Base-by-base conservation (phyloP, 768 basidiomycete genomes). In the Pleurotus eryngii region DNA sequence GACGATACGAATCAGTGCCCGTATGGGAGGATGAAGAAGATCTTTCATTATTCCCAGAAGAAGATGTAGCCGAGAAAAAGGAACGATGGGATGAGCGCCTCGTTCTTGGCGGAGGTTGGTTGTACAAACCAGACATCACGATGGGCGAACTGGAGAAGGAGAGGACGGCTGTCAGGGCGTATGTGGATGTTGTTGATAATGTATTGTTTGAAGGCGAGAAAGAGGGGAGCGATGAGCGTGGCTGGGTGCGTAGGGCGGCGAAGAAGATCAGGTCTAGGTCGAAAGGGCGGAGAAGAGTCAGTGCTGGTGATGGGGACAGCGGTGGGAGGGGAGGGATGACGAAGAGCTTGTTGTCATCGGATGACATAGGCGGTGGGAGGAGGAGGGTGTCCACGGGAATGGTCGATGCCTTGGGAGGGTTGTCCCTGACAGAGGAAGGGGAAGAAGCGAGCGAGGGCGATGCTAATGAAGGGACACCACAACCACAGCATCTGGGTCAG, bases 61-160 rank as follows among this genome's bases (percentile, higher is more conserved):
- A 24, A 35, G 71, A 79, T 45, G 77, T 76, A 59, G 80, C 81
- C 59, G 81, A 84, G 64, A 86, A 85, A 68, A 78, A 80, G 40
- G 87, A 90, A 60, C 74, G 78, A 15, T 94, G 92, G 92, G 92
- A 93, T 64, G 88, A 92, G 65, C 76, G 84, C 37, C 78, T 94
- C 9, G 85, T 92, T 0, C 75, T 93, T 11, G 88, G 89, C 22
- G 86, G 86, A 26, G 92, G 92, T 4, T 93, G 91, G 90, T 65
- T 93, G 55, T 94, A 94, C 66, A 78, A 72, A 57, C 87, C 86
- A 64, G 86, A 90, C 63, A 64, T 92, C 55, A 70, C 64, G 14
- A 70, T 87, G 30, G 70, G 68, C 17, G 77, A 85, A 27, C 69
- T 93, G 56, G 67, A 39, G 61, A 82, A 76, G 67, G 90, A 92